phyloP scores from a whole-genome alignment of 1,284 basidiomycete genomes.

The Coriolopsis trogii region DNA sequence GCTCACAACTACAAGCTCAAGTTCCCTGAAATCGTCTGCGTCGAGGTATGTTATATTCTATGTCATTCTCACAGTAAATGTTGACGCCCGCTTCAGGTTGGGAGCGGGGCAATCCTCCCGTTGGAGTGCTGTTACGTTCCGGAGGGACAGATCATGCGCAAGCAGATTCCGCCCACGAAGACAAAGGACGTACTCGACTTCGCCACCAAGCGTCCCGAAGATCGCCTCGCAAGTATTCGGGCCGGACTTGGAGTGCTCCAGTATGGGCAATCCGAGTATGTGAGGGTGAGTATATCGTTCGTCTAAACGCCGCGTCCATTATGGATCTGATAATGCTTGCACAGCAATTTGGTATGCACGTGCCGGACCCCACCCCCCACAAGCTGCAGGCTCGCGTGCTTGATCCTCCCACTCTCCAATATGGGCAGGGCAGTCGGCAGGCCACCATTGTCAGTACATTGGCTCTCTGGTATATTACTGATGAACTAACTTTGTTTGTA shows the following conservation, averaged over 20 bases:
- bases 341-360: constrained; percentile 60
- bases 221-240: constrained; percentile 61
- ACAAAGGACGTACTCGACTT: constrained; percentile 69
- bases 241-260: constrained; percentile 61
- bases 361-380: constrained; percentile 52
- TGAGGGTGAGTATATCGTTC: constrained; percentile 39
- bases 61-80: neutral
- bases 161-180: constrained; percentile 69
- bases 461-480: neutral
- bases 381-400: constrained; percentile 62
- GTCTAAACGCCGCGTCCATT: constrained; percentile 1
- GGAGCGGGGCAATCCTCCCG: constrained; percentile 66
- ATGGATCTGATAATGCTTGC: neutral
- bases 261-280: constrained; percentile 75
- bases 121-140: constrained; percentile 68
- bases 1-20: constrained; percentile 52
- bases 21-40: constrained; percentile 62
- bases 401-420: constrained; percentile 61
- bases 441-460: constrained; percentile 50
- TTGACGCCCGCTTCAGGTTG: constrained; percentile 46
- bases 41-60: constrained; percentile 52
- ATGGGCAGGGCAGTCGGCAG: constrained; percentile 54
- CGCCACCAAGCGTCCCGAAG: constrained; percentile 66
- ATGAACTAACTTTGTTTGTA: constrained; percentile 27
- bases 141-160: constrained; percentile 73